Evolutionary conservation across 2,329 filamentous ascomycete species (phyloP), one percentile per base, ranked within the genome.

Genomic region (Fusarium ambrosium): DNA sequence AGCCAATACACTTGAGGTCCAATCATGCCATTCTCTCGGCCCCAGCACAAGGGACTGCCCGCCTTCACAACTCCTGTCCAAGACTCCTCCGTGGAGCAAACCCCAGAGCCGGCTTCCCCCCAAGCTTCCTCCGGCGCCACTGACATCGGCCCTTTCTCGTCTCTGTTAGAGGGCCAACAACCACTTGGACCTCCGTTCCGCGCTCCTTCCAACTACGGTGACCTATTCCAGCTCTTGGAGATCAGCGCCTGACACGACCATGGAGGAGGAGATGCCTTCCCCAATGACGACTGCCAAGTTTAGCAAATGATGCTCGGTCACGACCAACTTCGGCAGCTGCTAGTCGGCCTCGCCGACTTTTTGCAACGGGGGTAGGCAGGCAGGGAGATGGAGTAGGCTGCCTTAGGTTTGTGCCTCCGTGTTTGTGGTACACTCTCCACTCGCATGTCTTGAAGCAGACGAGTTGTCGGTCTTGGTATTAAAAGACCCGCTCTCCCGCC

Each of bases 261-360:
- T 34, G 37, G 53, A 48, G 51, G 53, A 45, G 51, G 27, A 62
- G 32, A 72, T 64, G 68, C 27, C 36, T 66, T 71, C 69, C 72
- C 75, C 27, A 18, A 79, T 79, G 78, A 79, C 75, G 78, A 79
- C 76, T 79, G 77, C 78, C 78, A 79, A 79, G 78, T 71, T 71
- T 62, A 68, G 66, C 43, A 65, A 66, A 62, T 66, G 60, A 75
- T 68, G 61, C 48, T 41, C 60, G 62, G 63, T 64, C 41, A 53
- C 51, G 48, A 43, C 66, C 43, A 60, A 22, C n/a, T 45, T 43
- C 13, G 51, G 51, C 62, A 64, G 20, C 45, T 32, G 27, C 48
- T 51, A 51, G 32, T 24, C 62, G 62, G 48, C 36, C 51, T 64
- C 51, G 62, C 48, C 62, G 62, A 63, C n/a, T 37, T 32, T 32